Conservation (phyloP, 2,329 filamentous ascomycete genomes). For the Hypoxylon rubiginosum region DNA sequence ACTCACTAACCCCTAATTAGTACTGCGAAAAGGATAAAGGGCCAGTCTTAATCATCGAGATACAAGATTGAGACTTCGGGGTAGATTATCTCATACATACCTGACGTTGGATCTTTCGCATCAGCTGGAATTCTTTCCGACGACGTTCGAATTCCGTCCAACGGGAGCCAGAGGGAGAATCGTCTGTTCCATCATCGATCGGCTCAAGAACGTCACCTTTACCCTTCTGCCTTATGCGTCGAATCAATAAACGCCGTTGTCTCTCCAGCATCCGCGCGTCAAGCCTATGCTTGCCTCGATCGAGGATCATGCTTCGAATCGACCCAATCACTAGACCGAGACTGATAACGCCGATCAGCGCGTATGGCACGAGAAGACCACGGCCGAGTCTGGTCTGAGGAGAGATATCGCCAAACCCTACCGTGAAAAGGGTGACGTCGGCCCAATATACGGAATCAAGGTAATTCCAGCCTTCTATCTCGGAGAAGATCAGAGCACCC, state of each 20-base stretch:
- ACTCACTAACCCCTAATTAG: slow-evolving; percentile 37
- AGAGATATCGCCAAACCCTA: slow-evolving; percentile 71
- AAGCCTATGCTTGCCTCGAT: slow-evolving; percentile 67
- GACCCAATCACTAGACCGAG: slow-evolving; percentile 86
- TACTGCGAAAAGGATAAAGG: neutral
- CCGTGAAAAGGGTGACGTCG: slow-evolving; percentile 76
- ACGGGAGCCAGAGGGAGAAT: slow-evolving; percentile 33
- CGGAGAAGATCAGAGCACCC: slow-evolving; percentile 81
- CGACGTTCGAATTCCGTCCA: slow-evolving; percentile 70
- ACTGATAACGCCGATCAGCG: slow-evolving; percentile 85
- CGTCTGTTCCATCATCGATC: slow-evolving; percentile 51
- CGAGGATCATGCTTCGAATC: slow-evolving; percentile 75
- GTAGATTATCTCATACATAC: slow-evolving; percentile 17
- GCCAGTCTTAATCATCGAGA: neutral
- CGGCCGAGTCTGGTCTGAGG: slow-evolving; percentile 68
- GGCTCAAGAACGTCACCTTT: slow-evolving; percentile 65
- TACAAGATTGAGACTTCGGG: neutral
- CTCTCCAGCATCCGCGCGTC: slow-evolving; percentile 72
- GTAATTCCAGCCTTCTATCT: slow-evolving; percentile 80
- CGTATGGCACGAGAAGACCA: slow-evolving; percentile 84
- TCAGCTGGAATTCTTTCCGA: slow-evolving; percentile 79
- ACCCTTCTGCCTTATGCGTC: slow-evolving; percentile 60
- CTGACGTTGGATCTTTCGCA: slow-evolving; percentile 80
- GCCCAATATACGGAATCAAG: slow-evolving; percentile 85
- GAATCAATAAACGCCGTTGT: slow-evolving; percentile 64